Conservation (phyloP, 495 filamentous ascomycete species). For the Neurospora terricola region DNA sequence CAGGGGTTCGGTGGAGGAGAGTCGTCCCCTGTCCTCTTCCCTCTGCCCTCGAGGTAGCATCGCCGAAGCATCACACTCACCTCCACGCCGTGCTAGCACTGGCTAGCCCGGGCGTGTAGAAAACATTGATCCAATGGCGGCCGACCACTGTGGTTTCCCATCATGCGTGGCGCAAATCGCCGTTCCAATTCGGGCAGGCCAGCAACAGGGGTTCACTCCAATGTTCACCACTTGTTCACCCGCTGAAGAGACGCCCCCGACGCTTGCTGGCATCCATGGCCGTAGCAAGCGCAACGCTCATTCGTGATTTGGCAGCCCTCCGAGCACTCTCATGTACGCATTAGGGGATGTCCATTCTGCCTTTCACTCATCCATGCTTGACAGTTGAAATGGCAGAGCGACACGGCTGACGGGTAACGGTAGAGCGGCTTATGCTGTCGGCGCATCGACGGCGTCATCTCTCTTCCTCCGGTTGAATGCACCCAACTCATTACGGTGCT, state of each 20-base stretch:
- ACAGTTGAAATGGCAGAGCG: background rate
- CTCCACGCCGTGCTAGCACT: conserved; percentile 5
- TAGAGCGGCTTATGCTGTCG: background rate
- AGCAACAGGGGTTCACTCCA: background rate
- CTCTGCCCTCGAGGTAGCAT: background rate
- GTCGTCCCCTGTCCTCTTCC: background rate
- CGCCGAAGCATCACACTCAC: background rate
- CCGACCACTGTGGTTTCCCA: background rate
- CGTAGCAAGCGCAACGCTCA: background rate
- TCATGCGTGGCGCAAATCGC: background rate
- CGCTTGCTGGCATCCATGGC: background rate
- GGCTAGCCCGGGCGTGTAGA: background rate
- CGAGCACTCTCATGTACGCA: background rate
- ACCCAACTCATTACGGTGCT: background rate
- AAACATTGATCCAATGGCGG: background rate
- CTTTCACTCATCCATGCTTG: background rate
- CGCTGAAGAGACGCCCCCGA: background rate
- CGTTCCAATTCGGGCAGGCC: background rate
- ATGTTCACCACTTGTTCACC: background rate
- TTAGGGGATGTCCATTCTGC: background rate
- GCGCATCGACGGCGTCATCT: background rate
- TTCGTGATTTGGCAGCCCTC: background rate
- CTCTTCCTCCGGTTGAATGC: background rate
- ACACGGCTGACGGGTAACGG: background rate
- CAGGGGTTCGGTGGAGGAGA: conserved; percentile 23